phyloP scores from a whole-genome alignment of 495 filamentous ascomycete genomes.

The Aspergillus ostianus region DNA sequence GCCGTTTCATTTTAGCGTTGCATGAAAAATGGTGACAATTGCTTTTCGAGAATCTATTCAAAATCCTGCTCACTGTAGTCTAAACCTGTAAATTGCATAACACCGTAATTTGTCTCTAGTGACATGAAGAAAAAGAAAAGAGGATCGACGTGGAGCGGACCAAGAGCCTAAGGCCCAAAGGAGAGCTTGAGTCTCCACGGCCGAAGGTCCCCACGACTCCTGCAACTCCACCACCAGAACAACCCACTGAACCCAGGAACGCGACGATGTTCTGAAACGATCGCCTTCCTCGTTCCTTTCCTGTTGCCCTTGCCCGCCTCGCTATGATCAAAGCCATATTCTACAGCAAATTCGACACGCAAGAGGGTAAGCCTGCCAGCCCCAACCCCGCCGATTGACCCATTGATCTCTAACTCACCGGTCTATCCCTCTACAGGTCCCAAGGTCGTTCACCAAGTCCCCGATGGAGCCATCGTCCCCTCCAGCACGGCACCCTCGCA shows the following conservation, averaged over 20 bases:
- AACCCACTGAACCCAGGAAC: background rate
- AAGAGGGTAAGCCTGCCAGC: conserved; percentile 61
- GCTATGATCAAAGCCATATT: conserved; percentile 89
- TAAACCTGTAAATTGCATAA: background rate
- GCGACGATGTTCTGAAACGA: background rate
- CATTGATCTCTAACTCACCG: conserved; percentile 10
- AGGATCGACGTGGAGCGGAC: background rate
- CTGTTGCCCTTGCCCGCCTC: background rate
- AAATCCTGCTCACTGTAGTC: background rate
- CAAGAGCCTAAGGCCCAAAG: background rate
- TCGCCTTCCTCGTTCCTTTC: background rate
- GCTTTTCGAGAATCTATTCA: background rate
- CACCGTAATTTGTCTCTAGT: background rate
- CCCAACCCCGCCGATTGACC: background rate
- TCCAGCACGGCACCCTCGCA: conserved; percentile 48
- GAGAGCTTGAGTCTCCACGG: background rate
- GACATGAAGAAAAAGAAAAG: background rate
- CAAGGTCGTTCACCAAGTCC: conserved; percentile 58
- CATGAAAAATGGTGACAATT: background rate
- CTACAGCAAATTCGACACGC: conserved; percentile 87
- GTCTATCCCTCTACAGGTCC: conserved; percentile 58
- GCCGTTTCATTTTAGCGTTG: background rate
- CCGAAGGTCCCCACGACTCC: background rate
- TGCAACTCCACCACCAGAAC: background rate
- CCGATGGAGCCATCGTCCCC: conserved; percentile 68